A percentile compares a stretch with the other conserved stretches of the same genome.
phyloP scores from a whole-genome alignment of 495 filamentous ascomycete genomes.

The Hyaloscypha bicolor region DNA sequence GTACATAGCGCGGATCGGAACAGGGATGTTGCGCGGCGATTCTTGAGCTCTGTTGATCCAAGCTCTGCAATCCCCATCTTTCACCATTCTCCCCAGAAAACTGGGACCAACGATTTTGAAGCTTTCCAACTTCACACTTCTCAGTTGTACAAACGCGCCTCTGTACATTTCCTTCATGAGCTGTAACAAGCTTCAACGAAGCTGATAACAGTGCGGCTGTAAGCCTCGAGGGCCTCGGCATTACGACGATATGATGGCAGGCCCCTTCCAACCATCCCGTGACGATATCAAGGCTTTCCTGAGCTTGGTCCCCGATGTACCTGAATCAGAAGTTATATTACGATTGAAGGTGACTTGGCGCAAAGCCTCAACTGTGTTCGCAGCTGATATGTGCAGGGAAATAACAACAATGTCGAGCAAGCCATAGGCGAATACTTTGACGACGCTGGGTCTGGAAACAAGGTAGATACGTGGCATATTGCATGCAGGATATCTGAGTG shows the following conservation, averaged over 20 bases:
- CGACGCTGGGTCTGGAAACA: constrained; percentile 31
- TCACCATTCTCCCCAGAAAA: neutral
- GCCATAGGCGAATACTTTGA: constrained; percentile 51
- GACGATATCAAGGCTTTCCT: constrained; percentile 33
- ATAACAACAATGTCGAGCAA: constrained; percentile 44
- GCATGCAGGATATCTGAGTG: neutral
- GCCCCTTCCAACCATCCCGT: constrained; percentile 33
- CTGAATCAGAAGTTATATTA: constrained; percentile 37
- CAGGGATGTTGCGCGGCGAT: constrained; percentile 2
- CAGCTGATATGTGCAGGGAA: constrained; percentile 33
- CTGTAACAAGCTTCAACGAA: constrained; percentile 1
- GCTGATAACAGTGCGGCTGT: constrained; percentile 8
- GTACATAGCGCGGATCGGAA: neutral
- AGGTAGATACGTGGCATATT: constrained; percentile 34
- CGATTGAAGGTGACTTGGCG: constrained; percentile 41
- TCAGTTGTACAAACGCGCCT: neutral
- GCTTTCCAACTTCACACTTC: neutral
- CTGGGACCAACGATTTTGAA: neutral
- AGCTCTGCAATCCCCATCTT: neutral
- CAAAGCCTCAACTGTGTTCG: neutral
- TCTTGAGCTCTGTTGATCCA: neutral
- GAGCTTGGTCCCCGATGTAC: constrained; percentile 34
- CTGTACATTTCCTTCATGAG: neutral
- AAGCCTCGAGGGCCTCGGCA: neutral
- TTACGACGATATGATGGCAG: constrained; percentile 35